phyloP scores from a whole-genome alignment of 2,329 filamentous ascomycete species.

The Exophiala oligosperma region DNA sequence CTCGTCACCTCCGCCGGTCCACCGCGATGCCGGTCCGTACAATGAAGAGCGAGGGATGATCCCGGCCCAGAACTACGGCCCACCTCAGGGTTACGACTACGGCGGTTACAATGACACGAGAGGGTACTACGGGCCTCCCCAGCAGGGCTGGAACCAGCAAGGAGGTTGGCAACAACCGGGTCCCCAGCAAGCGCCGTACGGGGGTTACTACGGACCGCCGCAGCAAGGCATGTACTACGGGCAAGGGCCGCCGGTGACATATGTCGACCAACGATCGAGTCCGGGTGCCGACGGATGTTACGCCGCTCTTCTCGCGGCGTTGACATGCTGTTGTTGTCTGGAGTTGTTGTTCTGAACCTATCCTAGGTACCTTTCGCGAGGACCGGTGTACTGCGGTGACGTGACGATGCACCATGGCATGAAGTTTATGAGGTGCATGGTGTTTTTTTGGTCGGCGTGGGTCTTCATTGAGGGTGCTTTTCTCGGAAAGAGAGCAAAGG shows the following conservation, averaged over 20 bases:
- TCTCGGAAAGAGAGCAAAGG: too few species aligned
- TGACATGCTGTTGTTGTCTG: conserved; percentile 55
- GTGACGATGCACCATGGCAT: too few species aligned
- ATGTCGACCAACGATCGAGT: conserved; percentile 35
- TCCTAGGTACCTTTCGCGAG: too few species aligned
- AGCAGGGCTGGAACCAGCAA: conserved; percentile 20
- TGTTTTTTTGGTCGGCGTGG: too few species aligned
- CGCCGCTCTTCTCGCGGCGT: conserved; percentile 43
- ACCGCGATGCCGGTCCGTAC: conserved; percentile 30
- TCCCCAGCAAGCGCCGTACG: conserved; percentile 15
- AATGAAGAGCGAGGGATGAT: conserved; percentile 11
- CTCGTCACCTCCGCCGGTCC: conserved; percentile 18
- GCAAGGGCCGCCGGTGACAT: conserved; percentile 38
- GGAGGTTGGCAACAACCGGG: conserved; percentile 11
- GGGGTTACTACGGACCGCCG: conserved; percentile 21
- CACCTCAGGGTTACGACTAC: conserved; percentile 10
- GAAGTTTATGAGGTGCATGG: not conserved
- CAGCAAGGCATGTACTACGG: conserved; percentile 33
- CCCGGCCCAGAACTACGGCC: conserved; percentile 14
- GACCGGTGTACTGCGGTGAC: too few species aligned
- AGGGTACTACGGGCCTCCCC: conserved; percentile 19
- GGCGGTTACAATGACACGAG: not conserved
- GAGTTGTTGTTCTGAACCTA: conserved; percentile 48
- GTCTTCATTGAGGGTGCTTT: too few species aligned
- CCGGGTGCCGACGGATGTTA: conserved; percentile 41